Evolutionary conservation across 2,329 filamentous ascomycete species (phyloP).

Genomic region (Penicillium sp.): DNA sequence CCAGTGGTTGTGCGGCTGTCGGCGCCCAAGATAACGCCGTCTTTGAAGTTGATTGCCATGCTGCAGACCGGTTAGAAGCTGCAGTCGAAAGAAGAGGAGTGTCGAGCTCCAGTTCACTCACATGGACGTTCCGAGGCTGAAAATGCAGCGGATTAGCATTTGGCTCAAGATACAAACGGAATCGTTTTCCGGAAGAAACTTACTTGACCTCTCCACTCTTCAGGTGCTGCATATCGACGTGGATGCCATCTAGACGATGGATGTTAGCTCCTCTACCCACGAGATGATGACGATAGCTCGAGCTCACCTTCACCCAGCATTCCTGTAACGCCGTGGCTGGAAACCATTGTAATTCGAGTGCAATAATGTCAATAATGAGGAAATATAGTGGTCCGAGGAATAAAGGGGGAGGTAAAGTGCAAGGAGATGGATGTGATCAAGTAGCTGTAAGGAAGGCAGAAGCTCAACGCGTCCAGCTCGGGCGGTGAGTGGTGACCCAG

Average conservation of each 20-base stretch:
- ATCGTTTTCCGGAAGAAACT: conserved; percentile 39
- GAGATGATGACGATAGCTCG: conserved; percentile 20
- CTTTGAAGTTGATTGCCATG: conserved; percentile 99
- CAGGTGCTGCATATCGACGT: conserved; percentile 96
- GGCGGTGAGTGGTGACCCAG: conserved; percentile 20
- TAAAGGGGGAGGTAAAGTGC: conserved; percentile 4
- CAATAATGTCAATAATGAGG: not conserved
- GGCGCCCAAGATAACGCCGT: conserved; percentile 93
- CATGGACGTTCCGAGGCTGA: conserved; percentile 94
- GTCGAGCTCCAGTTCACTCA: conserved; percentile 49
- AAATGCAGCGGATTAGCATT: conserved; percentile 31
- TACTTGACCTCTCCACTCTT: conserved; percentile 99
- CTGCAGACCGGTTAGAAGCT: conserved; percentile 48
- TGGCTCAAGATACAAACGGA: conserved; percentile 3
- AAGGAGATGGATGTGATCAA: conserved; percentile 18
- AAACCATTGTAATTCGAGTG: conserved; percentile 33
- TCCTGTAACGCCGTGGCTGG: conserved; percentile 40
- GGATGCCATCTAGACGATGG: conserved; percentile 78
- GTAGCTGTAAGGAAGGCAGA: conserved; percentile 24
- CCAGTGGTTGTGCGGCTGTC: conserved; percentile 97
- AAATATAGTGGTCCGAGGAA: conserved; percentile 4
- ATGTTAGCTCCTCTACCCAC: conserved; percentile 15
- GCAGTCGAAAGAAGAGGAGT: conserved; percentile 15
- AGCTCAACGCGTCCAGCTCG: conserved; percentile 31
- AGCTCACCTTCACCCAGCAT: conserved; percentile 46